These are phyloP conservation scores for Coniochaeta hoffmannii DNA, from an alignment of 2,329 filamentous ascomycete species.

Conservation along the genomic window DNA sequence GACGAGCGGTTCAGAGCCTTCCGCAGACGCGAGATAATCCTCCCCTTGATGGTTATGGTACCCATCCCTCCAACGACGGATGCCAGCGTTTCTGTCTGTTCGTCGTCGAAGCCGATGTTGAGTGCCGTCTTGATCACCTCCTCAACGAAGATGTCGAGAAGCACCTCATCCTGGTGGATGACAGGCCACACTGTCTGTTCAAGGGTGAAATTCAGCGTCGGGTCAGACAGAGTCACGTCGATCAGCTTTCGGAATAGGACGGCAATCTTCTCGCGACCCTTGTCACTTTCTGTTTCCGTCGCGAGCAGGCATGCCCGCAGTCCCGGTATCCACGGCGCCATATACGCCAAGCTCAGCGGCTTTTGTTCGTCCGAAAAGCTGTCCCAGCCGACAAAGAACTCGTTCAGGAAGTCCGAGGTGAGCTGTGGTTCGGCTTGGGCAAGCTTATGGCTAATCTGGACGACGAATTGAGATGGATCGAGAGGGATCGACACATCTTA, in stretches of 20 bases:
- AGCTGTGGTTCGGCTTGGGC: slow-evolving; percentile 58
- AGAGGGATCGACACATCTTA: slow-evolving; percentile 57
- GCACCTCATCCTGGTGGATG: slow-evolving; percentile 56
- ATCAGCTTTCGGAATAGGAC: slow-evolving; percentile 59
- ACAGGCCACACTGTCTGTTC: slow-evolving; percentile 60
- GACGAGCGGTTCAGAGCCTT: slow-evolving; percentile 63
- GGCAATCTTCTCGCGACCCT: slow-evolving; percentile 57
- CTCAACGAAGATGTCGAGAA: slow-evolving; percentile 60
- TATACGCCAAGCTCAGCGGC: slow-evolving; percentile 59
- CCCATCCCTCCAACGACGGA: slow-evolving; percentile 57
- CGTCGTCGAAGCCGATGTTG: slow-evolving; percentile 47
- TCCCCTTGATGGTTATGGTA: slow-evolving; percentile 58
- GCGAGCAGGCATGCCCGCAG: slow-evolving; percentile 52
- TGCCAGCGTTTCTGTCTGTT: slow-evolving; percentile 52
- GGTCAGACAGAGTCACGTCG: slow-evolving; percentile 55
- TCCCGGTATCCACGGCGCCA: slow-evolving; percentile 61
- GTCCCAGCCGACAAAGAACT: slow-evolving; percentile 67
- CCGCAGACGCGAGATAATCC: slow-evolving; percentile 55
- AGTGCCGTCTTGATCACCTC: slow-evolving; percentile 59
- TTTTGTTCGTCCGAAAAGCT: slow-evolving; percentile 62
- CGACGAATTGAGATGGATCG: slow-evolving; percentile 56
- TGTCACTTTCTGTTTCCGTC: slow-evolving; percentile 55
- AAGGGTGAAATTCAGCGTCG: slow-evolving; percentile 50
- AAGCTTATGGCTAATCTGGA: slow-evolving; percentile 57
- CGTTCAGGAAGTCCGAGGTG: slow-evolving; percentile 62